phyloP scores from a whole-genome alignment of 164 flowering plant species.

The Liriodendron chinense region DNA sequence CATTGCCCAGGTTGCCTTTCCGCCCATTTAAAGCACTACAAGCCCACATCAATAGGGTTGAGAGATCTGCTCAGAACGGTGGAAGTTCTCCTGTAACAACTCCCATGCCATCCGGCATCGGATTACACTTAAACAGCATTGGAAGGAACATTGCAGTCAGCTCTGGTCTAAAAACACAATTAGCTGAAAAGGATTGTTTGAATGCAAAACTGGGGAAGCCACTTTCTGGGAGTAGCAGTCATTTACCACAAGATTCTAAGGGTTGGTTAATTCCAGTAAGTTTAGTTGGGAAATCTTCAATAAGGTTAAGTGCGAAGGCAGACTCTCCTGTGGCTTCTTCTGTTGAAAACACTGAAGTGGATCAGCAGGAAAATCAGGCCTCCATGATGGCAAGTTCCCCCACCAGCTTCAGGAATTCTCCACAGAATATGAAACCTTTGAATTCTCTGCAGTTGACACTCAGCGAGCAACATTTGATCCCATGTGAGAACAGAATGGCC shows the following conservation, averaged over 20 bases:
- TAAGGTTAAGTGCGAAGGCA: not conserved
- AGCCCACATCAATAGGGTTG: conserved; percentile 7
- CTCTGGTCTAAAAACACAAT: conserved; percentile 17
- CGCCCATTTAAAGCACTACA: conserved; percentile 5
- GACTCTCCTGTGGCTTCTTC: not conserved
- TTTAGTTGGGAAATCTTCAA: conserved; percentile 18
- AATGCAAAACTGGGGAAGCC: conserved; percentile 18
- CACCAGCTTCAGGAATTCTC: conserved; percentile 21
- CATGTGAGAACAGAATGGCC: conserved; percentile 22
- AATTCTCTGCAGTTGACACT: conserved; percentile 14
- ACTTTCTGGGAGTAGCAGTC: conserved; percentile 7
- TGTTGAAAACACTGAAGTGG: conserved; percentile 10
- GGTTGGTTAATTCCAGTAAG: conserved; percentile 16
- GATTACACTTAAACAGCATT: conserved; percentile 66
- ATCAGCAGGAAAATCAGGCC: conserved; percentile 19
- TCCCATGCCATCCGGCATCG: conserved; percentile 54
- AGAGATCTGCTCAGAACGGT: conserved; percentile 15
- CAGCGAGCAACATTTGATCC: conserved; percentile 17
- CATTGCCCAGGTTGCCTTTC: conserved; percentile 12
- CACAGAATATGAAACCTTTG: conserved; percentile 10
- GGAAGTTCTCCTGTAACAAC: conserved; percentile 22
- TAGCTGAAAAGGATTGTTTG: conserved; percentile 14
- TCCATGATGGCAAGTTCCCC: conserved; percentile 13
- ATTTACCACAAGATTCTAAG: conserved; percentile 17
- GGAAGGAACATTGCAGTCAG: conserved; percentile 30